These are phyloP conservation scores for Wickerhamomyces canadensis DNA, from an alignment of 805 yeast species.

Conservation along the genomic window DNA sequence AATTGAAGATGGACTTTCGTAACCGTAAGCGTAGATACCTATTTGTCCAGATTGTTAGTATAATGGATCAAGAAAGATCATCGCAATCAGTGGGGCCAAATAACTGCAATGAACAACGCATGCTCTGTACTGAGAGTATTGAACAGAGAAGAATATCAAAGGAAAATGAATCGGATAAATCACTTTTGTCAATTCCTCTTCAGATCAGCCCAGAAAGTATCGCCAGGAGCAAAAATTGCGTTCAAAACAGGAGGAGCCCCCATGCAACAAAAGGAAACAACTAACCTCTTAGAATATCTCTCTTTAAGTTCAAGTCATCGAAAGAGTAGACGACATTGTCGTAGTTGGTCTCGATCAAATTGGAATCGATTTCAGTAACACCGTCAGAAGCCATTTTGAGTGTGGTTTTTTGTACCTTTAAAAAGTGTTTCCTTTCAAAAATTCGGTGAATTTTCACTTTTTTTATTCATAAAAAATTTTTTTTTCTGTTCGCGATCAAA, in stretches of 20 bases:
- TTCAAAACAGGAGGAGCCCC: too few species aligned
- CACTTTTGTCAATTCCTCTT: not conserved
- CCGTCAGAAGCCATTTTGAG: slow-evolving; percentile 47
- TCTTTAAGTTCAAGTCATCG: slow-evolving; percentile 76
- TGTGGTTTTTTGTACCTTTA: not conserved
- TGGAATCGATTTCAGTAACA: slow-evolving; percentile 74
- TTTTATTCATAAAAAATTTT: not conserved
- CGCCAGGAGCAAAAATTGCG: too few species aligned
- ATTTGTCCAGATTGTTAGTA: slow-evolving; percentile 31
- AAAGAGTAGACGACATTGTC: slow-evolving; percentile 80
- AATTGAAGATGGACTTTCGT: slow-evolving; percentile 94
- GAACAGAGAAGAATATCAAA: too few species aligned
- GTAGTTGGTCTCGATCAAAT: slow-evolving; percentile 89
- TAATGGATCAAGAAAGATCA: too few species aligned
- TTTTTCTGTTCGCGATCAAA: not conserved
- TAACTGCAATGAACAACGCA: too few species aligned
- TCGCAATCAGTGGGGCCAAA: too few species aligned
- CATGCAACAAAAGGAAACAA: slow-evolving; percentile 1
- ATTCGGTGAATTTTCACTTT: not conserved
- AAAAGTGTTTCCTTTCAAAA: not conserved
- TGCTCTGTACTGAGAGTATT: too few species aligned
- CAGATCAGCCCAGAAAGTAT: not conserved
- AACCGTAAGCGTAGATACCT: slow-evolving; percentile 85
- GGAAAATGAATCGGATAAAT: too few species aligned
- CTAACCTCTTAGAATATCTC: slow-evolving; percentile 44